A percentile compares a stretch with the other conserved stretches of the same genome.
Evolutionary conservation across 106 monocot species (phyloP).

Genomic region (Dendrobium officinale): DNA sequence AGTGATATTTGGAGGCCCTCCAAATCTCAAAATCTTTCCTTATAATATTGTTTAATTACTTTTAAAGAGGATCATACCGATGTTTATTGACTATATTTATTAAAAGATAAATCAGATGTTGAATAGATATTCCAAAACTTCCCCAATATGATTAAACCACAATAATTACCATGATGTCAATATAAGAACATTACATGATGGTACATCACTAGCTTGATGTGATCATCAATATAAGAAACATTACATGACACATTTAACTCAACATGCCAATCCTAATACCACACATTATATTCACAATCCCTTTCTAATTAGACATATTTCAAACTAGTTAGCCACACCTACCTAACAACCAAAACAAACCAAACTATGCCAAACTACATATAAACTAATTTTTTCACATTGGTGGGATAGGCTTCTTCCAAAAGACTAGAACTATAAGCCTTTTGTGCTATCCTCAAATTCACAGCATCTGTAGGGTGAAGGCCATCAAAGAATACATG

Average conservation of each 20-base stretch:
- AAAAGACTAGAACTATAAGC: constrained; percentile 28
- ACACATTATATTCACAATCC: background rate
- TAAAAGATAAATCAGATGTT: too few species aligned
- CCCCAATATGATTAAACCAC: too few species aligned
- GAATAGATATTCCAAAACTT: too few species aligned
- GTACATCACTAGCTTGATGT: too few species aligned
- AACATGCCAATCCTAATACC: background rate
- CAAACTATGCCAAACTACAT: background rate
- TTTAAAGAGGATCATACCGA: too few species aligned
- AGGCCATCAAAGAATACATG: constrained; percentile 72
- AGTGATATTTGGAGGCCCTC: too few species aligned
- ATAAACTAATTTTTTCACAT: constrained; percentile 31
- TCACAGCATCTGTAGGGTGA: constrained; percentile 67
- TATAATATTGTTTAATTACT: too few species aligned
- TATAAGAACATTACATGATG: too few species aligned
- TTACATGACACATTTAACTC: background rate
- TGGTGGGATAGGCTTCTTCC: constrained; percentile 51
- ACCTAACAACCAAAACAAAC: background rate
- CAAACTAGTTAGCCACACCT: background rate
- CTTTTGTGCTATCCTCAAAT: constrained; percentile 41
- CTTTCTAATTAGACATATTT: background rate
- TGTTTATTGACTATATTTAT: too few species aligned
- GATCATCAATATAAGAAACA: background rate
- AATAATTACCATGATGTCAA: too few species aligned
- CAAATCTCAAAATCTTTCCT: too few species aligned